These are phyloP conservation scores for Globisporangium emineosum DNA, from an alignment of 352 stramenopile species.

Conservation along the genomic window DNA sequence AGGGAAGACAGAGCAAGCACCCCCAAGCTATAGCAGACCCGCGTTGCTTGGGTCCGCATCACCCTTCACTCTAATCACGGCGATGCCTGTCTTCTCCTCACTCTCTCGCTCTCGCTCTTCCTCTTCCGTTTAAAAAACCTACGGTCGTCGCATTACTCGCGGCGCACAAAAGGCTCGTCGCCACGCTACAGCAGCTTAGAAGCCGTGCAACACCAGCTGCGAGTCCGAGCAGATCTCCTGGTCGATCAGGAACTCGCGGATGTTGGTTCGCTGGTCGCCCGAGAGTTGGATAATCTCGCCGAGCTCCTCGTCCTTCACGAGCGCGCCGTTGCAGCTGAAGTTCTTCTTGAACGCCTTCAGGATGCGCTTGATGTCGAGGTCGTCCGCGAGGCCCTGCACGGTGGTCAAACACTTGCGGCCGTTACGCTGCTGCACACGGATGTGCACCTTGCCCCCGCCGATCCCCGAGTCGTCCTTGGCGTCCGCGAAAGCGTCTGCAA, in stretches of 20 bases:
- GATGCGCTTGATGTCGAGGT: constrained; percentile 99
- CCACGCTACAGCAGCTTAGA: constrained; percentile 67
- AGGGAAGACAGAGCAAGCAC: neutral
- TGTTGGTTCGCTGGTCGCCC: constrained; percentile 98
- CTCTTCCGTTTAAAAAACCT: constrained; percentile 3
- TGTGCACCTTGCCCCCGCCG: constrained; percentile 92
- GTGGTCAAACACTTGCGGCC: constrained; percentile 99
- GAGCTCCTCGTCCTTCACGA: constrained; percentile 97
- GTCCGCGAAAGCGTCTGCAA: constrained; percentile 81
- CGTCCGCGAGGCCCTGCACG: constrained; percentile 96
- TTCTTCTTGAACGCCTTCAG: constrained; percentile 99
- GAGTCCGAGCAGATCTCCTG: constrained; percentile 98
- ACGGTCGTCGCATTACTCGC: neutral
- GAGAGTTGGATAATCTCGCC: constrained; percentile 99
- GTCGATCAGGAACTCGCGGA: constrained; percentile 98
- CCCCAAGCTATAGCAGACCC: neutral
- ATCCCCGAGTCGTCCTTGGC: constrained; percentile 87
- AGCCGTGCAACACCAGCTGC: constrained; percentile 97
- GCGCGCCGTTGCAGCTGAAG: constrained; percentile 99
- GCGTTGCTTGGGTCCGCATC: neutral
- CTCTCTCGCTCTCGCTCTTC: neutral
- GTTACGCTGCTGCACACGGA: constrained; percentile 99
- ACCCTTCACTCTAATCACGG: constrained; percentile 5
- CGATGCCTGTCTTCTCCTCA: neutral
- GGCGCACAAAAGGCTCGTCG: neutral